Evolutionary conservation across 768 basidiomycete species (phyloP).

Genomic region (Pleurotus citrinopileatus): DNA sequence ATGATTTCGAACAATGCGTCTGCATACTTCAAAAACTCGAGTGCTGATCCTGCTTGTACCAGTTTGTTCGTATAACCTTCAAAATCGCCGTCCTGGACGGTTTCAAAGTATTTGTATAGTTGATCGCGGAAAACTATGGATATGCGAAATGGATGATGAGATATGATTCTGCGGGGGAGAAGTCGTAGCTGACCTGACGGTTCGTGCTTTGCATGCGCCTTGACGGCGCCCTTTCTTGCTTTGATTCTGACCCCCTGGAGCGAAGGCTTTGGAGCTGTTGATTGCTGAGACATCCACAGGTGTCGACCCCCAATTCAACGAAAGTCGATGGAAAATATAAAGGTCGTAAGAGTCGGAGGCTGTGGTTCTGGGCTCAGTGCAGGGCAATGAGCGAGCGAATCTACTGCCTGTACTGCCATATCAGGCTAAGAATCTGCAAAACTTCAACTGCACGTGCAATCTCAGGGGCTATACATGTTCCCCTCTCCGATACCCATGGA

Average conservation of each 20-base stretch:
- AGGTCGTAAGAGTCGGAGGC: not conserved
- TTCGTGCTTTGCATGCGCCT: conserved; percentile 93
- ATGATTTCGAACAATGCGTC: conserved; percentile 95
- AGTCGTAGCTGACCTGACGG: conserved; percentile 53
- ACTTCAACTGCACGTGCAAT: no score
- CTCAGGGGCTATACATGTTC: no score
- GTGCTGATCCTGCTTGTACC: conserved; percentile 85
- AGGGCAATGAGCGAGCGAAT: not conserved
- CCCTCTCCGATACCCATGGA: no score
- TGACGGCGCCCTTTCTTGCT: conserved; percentile 90
- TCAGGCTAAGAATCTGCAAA: not conserved
- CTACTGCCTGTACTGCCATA: not conserved
- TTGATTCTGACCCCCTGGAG: conserved; percentile 91
- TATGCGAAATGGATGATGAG: conserved; percentile 11
- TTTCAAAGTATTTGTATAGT: conserved; percentile 87
- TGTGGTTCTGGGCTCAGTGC: not conserved
- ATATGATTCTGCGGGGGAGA: not conserved
- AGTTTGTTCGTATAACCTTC: conserved; percentile 81
- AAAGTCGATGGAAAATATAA: conserved; percentile 5
- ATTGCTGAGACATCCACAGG: conserved; percentile 92
- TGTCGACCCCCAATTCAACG: conserved; percentile 15
- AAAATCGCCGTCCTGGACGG: conserved; percentile 76
- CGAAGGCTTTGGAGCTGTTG: conserved; percentile 81
- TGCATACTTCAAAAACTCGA: conserved; percentile 97
- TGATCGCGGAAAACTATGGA: conserved; percentile 86